These are phyloP conservation scores for Schizophyllum amplum DNA, from an alignment of 1,284 basidiomycete species.

Conservation along the genomic window DNA sequence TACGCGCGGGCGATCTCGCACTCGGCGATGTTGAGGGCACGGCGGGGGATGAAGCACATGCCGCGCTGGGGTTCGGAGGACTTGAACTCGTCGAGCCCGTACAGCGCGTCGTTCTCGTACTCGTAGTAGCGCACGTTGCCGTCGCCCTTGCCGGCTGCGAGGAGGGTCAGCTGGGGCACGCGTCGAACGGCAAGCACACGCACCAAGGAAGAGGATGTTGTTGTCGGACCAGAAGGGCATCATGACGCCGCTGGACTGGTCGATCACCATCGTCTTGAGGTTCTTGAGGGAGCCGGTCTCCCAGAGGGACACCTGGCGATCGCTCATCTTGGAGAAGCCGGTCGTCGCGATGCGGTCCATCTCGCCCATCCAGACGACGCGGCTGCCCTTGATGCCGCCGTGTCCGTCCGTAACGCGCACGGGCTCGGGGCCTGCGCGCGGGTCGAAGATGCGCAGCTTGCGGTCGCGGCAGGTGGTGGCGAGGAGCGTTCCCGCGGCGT, in stretches of 20 bases:
- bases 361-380: conserved; percentile 90
- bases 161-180: conserved; percentile 5
- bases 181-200: conserved; percentile 13
- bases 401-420: conserved; percentile 84
- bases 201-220: conserved; percentile 87
- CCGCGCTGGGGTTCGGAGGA: conserved; percentile 90
- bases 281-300: conserved; percentile 67
- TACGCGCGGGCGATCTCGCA: conserved; percentile 96
- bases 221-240: conserved; percentile 99
- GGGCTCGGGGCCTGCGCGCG: conserved; percentile 71
- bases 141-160: conserved; percentile 73
- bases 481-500: conserved; percentile 70
- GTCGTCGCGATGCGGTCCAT: conserved; percentile 76
- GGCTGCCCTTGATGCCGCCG: conserved; percentile 88
- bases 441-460: conserved; percentile 89
- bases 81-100: conserved; percentile 82
- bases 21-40: conserved; percentile 80
- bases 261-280: conserved; percentile 72
- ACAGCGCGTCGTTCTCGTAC: conserved; percentile 81
- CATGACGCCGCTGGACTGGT: conserved; percentile 86
- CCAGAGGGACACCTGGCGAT: conserved; percentile 79
- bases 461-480: conserved; percentile 85
- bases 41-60: conserved; percentile 91
- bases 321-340: conserved; percentile 55
- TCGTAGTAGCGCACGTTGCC: conserved; percentile 96